These are phyloP conservation scores for Xylariales sp. DNA, from an alignment of 2,329 filamentous ascomycete species.

Conservation along the genomic window DNA sequence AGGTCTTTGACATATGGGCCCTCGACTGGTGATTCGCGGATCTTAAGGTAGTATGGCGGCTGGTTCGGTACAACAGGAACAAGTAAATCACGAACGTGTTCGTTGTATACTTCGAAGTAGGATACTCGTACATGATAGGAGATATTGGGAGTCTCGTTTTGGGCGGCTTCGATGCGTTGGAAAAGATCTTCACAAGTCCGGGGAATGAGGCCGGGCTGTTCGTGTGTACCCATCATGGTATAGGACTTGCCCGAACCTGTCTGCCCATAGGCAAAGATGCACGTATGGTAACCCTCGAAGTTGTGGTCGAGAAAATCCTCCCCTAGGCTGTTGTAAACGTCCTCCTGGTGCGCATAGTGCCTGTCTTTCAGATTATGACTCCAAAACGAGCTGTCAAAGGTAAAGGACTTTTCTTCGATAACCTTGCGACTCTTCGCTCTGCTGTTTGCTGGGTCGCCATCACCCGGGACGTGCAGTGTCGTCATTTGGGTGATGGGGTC, in stretches of 20 bases:
- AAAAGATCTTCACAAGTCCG: conserved; percentile 97
- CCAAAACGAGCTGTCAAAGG: conserved; percentile 99
- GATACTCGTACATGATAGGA: conserved; percentile 97
- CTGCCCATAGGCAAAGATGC: conserved; percentile 98
- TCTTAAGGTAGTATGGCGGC: conserved; percentile 92
- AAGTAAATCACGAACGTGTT: conserved; percentile 94
- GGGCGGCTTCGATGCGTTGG: conserved; percentile 83
- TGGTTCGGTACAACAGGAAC: conserved; percentile 77
- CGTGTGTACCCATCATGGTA: conserved; percentile 92
- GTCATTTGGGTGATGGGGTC: conserved; percentile 88
- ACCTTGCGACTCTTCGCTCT: conserved; percentile 76
- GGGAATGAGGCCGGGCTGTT: conserved; percentile 91
- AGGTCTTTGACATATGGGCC: conserved; percentile 97
- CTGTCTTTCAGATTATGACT: conserved; percentile 82
- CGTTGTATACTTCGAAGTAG: conserved; percentile 99
- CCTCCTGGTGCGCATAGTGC: conserved; percentile 91
- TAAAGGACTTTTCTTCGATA: conserved; percentile 89
- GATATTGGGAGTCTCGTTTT: conserved; percentile 86
- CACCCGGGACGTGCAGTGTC: conserved; percentile 77
- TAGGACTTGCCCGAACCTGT: conserved; percentile 98
- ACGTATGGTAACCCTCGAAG: conserved; percentile 98
- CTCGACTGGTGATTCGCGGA: conserved; percentile 93
- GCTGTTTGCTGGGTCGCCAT: conserved; percentile 64
- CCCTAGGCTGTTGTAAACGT: conserved; percentile 92
- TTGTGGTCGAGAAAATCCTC: conserved; percentile 99